Conservation (phyloP, 176 grass and related monocot species). For the Poa pratensis region DNA sequence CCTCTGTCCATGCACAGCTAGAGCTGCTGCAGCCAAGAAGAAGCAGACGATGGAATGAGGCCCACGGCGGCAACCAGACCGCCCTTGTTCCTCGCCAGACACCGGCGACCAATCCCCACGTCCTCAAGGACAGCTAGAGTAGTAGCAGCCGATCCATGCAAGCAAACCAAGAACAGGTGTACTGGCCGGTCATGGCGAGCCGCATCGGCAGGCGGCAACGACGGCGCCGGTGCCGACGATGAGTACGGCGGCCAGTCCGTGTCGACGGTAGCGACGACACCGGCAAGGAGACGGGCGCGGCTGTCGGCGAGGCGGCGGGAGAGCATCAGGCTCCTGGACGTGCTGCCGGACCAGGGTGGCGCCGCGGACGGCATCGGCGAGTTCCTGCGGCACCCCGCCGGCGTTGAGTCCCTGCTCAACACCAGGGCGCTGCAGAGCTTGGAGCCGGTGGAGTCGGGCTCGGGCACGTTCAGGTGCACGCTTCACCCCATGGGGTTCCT, state of each 20-base stretch:
- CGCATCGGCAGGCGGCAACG: constrained; percentile 9
- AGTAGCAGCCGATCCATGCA: constrained; percentile 18
- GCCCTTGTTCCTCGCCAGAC: constrained; percentile 1
- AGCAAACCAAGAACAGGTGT: neutral
- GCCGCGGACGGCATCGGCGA: constrained; percentile 44
- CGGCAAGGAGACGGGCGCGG: constrained; percentile 29
- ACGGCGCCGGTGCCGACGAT: constrained; percentile 11
- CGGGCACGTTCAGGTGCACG: constrained; percentile 59
- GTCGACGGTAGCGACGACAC: neutral
- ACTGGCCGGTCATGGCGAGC: constrained; percentile 38
- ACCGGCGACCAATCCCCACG: neutral
- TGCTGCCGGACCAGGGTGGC: constrained; percentile 9
- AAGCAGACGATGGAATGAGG: constrained; percentile 48
- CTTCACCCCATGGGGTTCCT: constrained; percentile 70
- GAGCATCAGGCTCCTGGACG: constrained; percentile 49
- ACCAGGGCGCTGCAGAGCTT: constrained; percentile 77
- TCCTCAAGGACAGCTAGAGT: neutral
- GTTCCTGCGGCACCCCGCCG: constrained; percentile 70
- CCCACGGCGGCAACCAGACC: constrained; percentile 22
- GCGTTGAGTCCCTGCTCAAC: constrained; percentile 81
- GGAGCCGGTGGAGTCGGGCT: constrained; percentile 29
- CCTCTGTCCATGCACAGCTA: constrained; percentile 3
- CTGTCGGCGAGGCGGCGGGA: constrained; percentile 54
- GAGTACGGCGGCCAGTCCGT: neutral
- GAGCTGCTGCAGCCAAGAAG: constrained; percentile 34